These are phyloP conservation scores for Colletotrichum lupini DNA, from an alignment of 2,329 filamentous ascomycete genomes.

Conservation along the genomic window DNA sequence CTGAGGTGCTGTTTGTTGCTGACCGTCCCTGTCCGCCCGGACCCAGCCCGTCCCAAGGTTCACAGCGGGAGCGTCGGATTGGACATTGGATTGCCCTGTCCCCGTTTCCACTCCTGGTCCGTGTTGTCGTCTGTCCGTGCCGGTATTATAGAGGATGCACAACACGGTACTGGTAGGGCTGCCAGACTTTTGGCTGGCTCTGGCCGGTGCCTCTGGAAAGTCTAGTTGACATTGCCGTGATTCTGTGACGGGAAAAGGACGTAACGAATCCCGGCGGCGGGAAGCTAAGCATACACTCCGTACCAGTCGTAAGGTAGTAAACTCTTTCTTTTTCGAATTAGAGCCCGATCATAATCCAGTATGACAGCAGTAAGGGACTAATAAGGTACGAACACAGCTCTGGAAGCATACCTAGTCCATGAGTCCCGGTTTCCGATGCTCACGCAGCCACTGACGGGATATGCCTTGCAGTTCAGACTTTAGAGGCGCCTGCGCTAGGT, in stretches of 20 bases:
- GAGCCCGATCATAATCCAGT: neutral
- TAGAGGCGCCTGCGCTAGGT: neutral
- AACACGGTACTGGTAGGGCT: slow-evolving; percentile 18
- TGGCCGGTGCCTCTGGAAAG: neutral
- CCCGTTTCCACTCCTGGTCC: neutral
- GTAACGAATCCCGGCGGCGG: neutral
- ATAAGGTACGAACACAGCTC: neutral
- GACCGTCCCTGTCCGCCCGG: neutral
- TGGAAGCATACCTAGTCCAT: neutral
- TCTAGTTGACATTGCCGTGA: slow-evolving; percentile 2
- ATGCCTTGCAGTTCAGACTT: neutral
- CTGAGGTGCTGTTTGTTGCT: slow-evolving; percentile 16
- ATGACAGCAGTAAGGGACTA: neutral
- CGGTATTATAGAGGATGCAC: neutral
- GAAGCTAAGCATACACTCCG: neutral
- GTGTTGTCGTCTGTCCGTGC: neutral
- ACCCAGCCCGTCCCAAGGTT: neutral
- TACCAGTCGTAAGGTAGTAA: neutral
- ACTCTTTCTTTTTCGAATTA: slow-evolving; percentile 1
- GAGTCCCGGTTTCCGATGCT: neutral
- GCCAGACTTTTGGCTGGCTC: neutral
- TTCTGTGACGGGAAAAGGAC: slow-evolving; percentile 18
- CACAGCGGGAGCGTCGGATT: slow-evolving; percentile 29
- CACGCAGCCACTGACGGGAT: neutral
- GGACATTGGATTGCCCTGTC: neutral